phyloP scores from a whole-genome alignment of 352 stramenopile species.

The Pythium scleroteichum region DNA sequence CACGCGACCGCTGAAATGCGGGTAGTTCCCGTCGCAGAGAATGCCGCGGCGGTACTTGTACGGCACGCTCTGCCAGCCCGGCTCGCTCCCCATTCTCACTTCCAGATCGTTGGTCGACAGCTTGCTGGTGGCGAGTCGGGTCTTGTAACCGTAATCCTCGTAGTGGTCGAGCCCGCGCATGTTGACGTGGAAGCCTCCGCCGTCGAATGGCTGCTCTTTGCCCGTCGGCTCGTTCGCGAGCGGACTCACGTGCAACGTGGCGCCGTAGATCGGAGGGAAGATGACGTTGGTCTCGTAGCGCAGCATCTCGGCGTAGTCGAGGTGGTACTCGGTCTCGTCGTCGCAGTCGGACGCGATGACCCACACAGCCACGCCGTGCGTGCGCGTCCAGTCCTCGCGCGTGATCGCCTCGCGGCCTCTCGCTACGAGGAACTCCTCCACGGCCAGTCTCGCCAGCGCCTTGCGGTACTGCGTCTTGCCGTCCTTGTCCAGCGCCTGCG shows the following conservation, averaged over 20 bases:
- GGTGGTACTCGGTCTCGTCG: slow-evolving; percentile 69
- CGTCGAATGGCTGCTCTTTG: slow-evolving; percentile 8
- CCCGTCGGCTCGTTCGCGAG: slow-evolving; percentile 26
- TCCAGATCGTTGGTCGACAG: slow-evolving; percentile 57
- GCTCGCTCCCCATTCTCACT: slow-evolving; percentile 25
- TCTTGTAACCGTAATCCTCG: slow-evolving; percentile 67
- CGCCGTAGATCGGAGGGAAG: slow-evolving; percentile 69
- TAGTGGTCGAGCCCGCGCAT: slow-evolving; percentile 54
- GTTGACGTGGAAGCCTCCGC: slow-evolving; percentile 67
- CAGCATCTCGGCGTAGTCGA: slow-evolving; percentile 75
- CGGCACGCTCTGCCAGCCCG: slow-evolving; percentile 42
- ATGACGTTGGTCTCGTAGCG: slow-evolving; percentile 75
- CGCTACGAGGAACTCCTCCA: slow-evolving; percentile 60
- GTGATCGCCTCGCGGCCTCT: slow-evolving; percentile 18
- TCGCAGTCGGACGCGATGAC: slow-evolving; percentile 64
- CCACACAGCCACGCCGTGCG: slow-evolving; percentile 63
- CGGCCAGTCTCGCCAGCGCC: slow-evolving; percentile 40
- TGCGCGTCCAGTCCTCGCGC: slow-evolving; percentile 14
- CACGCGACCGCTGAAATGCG: slow-evolving; percentile 68
- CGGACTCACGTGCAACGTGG: slow-evolving; percentile 73
- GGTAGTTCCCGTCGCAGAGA: slow-evolving; percentile 67
- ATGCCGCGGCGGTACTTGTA: slow-evolving; percentile 66
- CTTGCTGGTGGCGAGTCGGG: slow-evolving; percentile 34
- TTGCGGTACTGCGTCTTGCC: slow-evolving; percentile 33
- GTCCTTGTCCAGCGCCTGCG: slow-evolving; percentile 7